Conservation (phyloP, 345 rosid genomes). For the Lumnitzera littorea region DNA sequence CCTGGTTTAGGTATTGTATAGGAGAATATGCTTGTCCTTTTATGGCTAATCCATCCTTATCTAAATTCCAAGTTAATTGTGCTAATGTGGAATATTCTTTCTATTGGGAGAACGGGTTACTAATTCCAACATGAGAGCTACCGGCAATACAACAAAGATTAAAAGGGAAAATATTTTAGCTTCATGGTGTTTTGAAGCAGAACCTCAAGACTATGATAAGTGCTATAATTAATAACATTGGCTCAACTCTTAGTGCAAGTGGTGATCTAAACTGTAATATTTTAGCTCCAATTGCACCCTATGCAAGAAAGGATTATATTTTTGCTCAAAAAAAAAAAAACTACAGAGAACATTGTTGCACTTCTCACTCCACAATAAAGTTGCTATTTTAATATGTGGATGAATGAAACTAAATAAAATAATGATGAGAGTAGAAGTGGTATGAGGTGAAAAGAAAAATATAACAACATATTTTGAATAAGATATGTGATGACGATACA, state of each 20-base stretch:
- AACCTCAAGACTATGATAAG: constrained; percentile 93
- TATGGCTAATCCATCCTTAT: too few species aligned
- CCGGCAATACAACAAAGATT: constrained; percentile 92
- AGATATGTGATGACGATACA: too few species aligned
- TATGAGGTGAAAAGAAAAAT: too few species aligned
- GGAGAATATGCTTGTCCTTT: too few species aligned
- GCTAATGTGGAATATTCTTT: too few species aligned
- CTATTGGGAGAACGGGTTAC: too few species aligned
- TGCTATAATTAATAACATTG: constrained; percentile 70
- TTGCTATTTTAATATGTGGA: constrained; percentile 98
- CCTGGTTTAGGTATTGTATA: too few species aligned
- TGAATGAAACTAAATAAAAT: constrained; percentile 41
- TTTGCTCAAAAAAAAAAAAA: constrained; percentile 54
- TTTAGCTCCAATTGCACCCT: constrained; percentile 93
- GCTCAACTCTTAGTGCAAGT: constrained; percentile 94
- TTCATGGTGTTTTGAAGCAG: constrained; percentile 91
- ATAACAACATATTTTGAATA: too few species aligned
- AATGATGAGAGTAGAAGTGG: too few species aligned
- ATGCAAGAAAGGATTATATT: constrained; percentile 55
- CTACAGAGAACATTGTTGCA: constrained; percentile 87
- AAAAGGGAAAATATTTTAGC: constrained; percentile 96
- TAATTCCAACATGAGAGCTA: constrained; percentile 61
- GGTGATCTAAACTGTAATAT: constrained; percentile 97
- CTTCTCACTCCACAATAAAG: constrained; percentile 93
- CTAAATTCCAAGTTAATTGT: too few species aligned